These are phyloP conservation scores for Tulasnella sp. DNA, from an alignment of 768 basidiomycete species.

Conservation along the genomic window DNA sequence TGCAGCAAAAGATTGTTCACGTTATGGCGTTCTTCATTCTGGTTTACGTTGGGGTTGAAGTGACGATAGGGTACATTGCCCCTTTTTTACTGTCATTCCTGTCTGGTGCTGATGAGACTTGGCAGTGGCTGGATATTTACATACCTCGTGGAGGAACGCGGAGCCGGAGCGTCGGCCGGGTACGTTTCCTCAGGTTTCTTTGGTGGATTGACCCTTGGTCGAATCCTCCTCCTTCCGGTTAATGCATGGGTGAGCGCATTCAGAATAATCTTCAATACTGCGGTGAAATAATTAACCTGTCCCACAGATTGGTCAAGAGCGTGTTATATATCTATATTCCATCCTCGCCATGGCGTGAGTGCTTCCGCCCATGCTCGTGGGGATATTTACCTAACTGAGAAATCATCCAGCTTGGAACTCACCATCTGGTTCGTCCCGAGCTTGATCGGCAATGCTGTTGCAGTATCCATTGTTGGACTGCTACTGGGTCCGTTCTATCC, in stretches of 20 bases:
- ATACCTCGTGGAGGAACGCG: conserved; percentile 35
- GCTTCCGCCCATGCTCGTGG: too few species aligned
- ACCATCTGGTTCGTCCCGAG: conserved; percentile 27
- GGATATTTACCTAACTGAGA: neutral
- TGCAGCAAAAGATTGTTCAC: conserved; percentile 13
- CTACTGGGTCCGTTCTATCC: conserved; percentile 30
- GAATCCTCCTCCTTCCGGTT: conserved; percentile 10
- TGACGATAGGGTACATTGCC: conserved; percentile 15
- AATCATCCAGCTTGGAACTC: conserved; percentile 21
- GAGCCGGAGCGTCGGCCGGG: conserved; percentile 38
- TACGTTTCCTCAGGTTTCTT: conserved; percentile 43
- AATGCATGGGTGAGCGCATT: conserved; percentile 4
- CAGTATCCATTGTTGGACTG: conserved; percentile 28
- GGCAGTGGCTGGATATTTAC: conserved; percentile 43
- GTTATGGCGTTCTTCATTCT: conserved; percentile 16
- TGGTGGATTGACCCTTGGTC: conserved; percentile 21
- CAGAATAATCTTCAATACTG: neutral
- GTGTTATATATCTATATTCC: conserved; percentile 17
- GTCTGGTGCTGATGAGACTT: neutral
- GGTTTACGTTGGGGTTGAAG: conserved; percentile 19
- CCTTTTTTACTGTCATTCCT: neutral
- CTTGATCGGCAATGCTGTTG: conserved; percentile 27
- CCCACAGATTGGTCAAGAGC: conserved; percentile 14
- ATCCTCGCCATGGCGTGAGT: conserved; percentile 18
- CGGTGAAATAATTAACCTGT: neutral